These are phyloP conservation scores for Penicillium capsulatum DNA, from an alignment of 2,329 filamentous ascomycete genomes.

Conservation along the genomic window DNA sequence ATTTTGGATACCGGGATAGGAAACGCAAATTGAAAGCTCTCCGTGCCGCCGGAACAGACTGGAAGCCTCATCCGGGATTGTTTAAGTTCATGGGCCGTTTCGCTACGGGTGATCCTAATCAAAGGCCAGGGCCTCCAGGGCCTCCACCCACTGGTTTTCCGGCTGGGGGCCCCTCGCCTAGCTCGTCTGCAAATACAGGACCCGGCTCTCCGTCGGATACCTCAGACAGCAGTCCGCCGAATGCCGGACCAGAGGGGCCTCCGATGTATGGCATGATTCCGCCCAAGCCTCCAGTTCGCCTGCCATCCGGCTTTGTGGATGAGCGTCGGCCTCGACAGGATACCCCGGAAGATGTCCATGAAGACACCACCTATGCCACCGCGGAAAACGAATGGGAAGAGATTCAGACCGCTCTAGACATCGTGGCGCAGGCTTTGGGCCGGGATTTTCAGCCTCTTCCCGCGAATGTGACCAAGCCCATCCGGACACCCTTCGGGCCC, in stretches of 20 bases:
- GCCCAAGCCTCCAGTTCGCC: conserved; percentile 36
- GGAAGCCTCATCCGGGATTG: conserved; percentile 53
- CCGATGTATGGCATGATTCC: conserved; percentile 51
- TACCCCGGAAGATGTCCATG: conserved; percentile 44
- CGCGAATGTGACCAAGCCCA: conserved; percentile 59
- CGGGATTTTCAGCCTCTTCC: conserved; percentile 72
- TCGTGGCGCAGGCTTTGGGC: conserved; percentile 58
- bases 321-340: conserved; percentile 25
- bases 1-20: conserved; percentile 74
- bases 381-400: conserved; percentile 72
- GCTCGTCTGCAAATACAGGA: conserved; percentile 1
- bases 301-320: conserved; percentile 53
- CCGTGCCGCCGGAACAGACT: conserved; percentile 54
- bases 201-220: conserved; percentile 13
- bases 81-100: conserved; percentile 37
- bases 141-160: conserved; percentile 1
- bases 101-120: conserved; percentile 3
- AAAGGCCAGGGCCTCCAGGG: neutral
- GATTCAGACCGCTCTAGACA: conserved; percentile 41
- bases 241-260: conserved; percentile 23
- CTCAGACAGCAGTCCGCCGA: conserved; percentile 8
- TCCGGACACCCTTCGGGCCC: conserved; percentile 72
- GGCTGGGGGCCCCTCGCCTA: neutral
- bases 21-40: conserved; percentile 69
- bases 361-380: conserved; percentile 62